Percentiles rank a stretch among this genome's conserved stretches.
Evolutionary conservation across 148 eudicot species (phyloP).

Genomic region (Tetragonia tetragonoides): DNA sequence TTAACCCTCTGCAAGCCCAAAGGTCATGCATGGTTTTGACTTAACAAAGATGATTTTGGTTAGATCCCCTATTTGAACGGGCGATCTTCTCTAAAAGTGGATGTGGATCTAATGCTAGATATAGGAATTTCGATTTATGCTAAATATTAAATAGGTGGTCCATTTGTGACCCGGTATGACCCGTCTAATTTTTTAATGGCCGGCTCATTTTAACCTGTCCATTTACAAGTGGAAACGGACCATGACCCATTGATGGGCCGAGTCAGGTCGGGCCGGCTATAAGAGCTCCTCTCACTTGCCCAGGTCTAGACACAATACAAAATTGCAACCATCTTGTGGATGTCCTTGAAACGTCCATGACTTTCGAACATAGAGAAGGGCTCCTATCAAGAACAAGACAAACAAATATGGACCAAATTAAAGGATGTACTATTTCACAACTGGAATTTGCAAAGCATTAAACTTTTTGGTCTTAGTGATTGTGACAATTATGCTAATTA

Average conservation of each 20-base stretch:
- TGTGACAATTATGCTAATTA: not conserved
- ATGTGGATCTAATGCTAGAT: not conserved
- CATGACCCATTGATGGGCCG: no score
- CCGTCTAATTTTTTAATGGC: no score
- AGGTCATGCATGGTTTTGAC: slow-evolving; percentile 15
- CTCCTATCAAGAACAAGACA: slow-evolving; percentile 1
- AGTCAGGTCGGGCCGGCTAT: no score
- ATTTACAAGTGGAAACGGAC: no score
- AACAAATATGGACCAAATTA: not conserved
- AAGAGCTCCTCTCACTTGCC: no score
- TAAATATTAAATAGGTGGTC: no score
- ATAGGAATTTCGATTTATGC: not conserved
- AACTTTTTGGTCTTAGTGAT: not conserved
- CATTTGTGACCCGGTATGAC: no score
- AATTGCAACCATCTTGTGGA: not conserved
- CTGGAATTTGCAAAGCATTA: not conserved
- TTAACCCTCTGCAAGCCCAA: slow-evolving; percentile 28
- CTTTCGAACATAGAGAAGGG: not conserved
- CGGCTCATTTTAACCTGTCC: no score
- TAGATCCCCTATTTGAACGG: not conserved
- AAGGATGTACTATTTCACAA: not conserved
- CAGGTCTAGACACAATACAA: no score
- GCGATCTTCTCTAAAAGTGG: not conserved
- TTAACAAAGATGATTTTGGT: not conserved
- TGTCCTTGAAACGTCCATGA: not conserved